A percentile compares a stretch with the other conserved stretches of the same genome.
Evolutionary conservation across 495 filamentous ascomycete genomes (phyloP).

Genomic region (Aspergillus carlsbadensis): DNA sequence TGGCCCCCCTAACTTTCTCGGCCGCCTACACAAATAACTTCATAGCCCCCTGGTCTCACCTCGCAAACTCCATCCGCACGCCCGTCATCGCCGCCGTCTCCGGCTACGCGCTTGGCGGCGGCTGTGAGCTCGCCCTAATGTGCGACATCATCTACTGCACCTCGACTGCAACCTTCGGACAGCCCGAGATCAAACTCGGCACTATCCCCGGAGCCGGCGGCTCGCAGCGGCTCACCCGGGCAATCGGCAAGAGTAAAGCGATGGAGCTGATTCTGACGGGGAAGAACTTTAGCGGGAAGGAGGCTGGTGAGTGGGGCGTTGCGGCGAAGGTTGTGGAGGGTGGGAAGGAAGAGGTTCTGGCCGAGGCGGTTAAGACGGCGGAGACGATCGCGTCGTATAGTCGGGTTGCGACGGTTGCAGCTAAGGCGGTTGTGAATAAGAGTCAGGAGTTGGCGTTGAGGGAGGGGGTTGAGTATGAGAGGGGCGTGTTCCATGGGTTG

Average conservation of each 20-base stretch:
- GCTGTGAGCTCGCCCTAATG: conserved; percentile 98
- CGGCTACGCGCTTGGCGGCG: conserved; percentile 90
- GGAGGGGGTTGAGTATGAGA: conserved; percentile 93
- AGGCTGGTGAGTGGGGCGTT: conserved; percentile 88
- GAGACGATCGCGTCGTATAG: conserved; percentile 84
- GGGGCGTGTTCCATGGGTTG: conserved; percentile 84
- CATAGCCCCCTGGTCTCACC: conserved; percentile 87
- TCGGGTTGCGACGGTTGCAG: conserved; percentile 78
- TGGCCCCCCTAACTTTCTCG: conserved; percentile 85
- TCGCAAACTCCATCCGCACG: conserved; percentile 78
- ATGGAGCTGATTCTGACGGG: conserved; percentile 96
- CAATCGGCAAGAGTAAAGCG: conserved; percentile 83
- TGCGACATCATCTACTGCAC: conserved; percentile 92
- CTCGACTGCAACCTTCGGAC: conserved; percentile 78
- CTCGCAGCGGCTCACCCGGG: conserved; percentile 80
- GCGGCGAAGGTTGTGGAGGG: conserved; percentile 79
- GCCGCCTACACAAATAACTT: conserved; percentile 83
- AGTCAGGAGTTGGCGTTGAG: conserved; percentile 81
- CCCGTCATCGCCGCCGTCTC: conserved; percentile 93
- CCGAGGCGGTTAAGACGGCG: conserved; percentile 74
- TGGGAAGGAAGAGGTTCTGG: conserved; percentile 73
- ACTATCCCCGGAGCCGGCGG: conserved; percentile 91
- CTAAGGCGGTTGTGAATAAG: conserved; percentile 98
- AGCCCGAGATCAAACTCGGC: conserved; percentile 94
- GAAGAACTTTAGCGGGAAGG: conserved; percentile 71